phyloP scores from a whole-genome alignment of 805 yeast genomes.

The Barnettozyma vustinii region DNA sequence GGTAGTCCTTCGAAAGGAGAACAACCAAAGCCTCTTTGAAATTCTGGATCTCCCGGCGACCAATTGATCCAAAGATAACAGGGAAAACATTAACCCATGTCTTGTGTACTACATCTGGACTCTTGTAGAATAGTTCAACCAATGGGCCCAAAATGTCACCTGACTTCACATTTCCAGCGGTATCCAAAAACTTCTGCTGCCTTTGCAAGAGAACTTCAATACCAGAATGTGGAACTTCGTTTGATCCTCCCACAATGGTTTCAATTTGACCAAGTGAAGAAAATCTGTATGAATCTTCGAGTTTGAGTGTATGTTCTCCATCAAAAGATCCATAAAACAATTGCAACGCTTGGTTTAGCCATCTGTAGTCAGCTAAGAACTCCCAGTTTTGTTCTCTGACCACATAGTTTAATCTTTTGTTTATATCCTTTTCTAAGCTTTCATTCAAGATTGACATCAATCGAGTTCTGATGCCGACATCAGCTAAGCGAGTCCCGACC shows the following conservation, averaged over 20 bases:
- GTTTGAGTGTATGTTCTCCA: constrained; percentile 37
- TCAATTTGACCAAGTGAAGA: constrained; percentile 45
- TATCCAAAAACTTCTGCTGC: constrained; percentile 30
- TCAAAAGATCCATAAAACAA: constrained; percentile 76
- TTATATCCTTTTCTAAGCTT: constrained; percentile 72
- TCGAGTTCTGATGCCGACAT: constrained; percentile 65
- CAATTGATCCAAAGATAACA: constrained; percentile 65
- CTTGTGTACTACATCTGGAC: constrained; percentile 69
- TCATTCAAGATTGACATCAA: constrained; percentile 75
- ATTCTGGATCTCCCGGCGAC: constrained; percentile 75
- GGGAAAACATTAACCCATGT: constrained; percentile 88
- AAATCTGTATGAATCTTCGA: constrained; percentile 47
- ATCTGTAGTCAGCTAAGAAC: constrained; percentile 81
- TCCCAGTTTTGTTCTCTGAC: constrained; percentile 98
- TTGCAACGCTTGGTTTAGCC: constrained; percentile 93
- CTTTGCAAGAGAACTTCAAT: constrained; percentile 27
- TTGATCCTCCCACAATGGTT: constrained; percentile 20
- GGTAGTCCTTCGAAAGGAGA: constrained; percentile 84
- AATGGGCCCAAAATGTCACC: constrained; percentile 64
- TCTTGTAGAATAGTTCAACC: constrained; percentile 74
- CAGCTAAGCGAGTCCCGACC: constrained; percentile 84
- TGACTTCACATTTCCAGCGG: constrained; percentile 38
- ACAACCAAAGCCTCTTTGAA: constrained; percentile 77
- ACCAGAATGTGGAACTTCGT: constrained; percentile 20
- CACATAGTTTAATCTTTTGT: constrained; percentile 77